phyloP scores from a whole-genome alignment of 495 filamentous ascomycete genomes.

The Podospora fimiseda region DNA sequence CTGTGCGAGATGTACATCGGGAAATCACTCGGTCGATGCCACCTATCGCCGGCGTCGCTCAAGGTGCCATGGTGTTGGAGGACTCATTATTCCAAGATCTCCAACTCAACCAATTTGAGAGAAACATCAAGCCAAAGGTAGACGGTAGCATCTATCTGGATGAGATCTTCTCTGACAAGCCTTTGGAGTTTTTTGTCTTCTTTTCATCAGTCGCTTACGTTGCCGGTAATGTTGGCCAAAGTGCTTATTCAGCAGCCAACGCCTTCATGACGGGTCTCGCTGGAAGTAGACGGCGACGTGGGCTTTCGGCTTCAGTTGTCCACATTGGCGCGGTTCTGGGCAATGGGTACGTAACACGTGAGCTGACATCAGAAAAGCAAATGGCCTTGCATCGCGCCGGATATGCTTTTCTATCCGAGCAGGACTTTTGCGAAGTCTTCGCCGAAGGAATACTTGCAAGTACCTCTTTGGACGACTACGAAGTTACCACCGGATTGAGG shows the following conservation, averaged over 20 bases:
- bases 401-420: not conserved
- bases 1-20: too few species aligned
- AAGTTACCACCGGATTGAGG: not conserved
- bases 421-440: not conserved
- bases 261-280: constrained; percentile 37
- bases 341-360: constrained; percentile 17
- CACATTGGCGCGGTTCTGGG: constrained; percentile 31
- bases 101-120: not conserved
- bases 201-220: constrained; percentile 45
- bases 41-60: not conserved
- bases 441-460: constrained; percentile 1
- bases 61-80: not conserved
- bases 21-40: too few species aligned
- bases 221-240: constrained; percentile 42
- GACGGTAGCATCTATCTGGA: not conserved
- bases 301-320: constrained; percentile 33
- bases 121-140: not conserved
- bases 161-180: not conserved
- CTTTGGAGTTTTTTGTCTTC: constrained; percentile 53
- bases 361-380: constrained; percentile 2
- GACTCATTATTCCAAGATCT: not conserved
- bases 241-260: constrained; percentile 48
- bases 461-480: not conserved
- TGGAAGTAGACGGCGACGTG: constrained; percentile 15
- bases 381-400: not conserved